Evolutionary conservation across 345 rosid genomes (phyloP), one percentile per base, ranked within the genome.

Genomic region (Ceriops tagal): DNA sequence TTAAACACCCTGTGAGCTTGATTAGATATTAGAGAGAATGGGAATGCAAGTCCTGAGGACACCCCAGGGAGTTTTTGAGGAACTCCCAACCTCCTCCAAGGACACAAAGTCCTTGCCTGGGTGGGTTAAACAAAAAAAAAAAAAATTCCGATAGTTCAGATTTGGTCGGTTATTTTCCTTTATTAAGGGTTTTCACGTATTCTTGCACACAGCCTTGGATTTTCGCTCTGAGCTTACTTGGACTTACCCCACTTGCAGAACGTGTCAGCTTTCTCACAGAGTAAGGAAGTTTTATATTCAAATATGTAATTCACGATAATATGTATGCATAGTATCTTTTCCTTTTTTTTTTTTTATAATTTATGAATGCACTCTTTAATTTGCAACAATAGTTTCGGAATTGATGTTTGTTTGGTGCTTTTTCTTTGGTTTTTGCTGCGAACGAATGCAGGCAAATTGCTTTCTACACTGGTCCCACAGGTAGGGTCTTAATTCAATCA

Each of bases 211-310:
- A 91, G 98, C 84, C 92, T 5, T 89, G 92, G 89, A 61, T 93
- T n/a, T 93, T 93, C 75, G 96, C 79, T 49, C 74, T 93, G 76
- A 91, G 97, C 83, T 80, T 93, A 73, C 87, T 87, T 9, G 98
- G 96, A 43, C 81, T 89, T 31, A 83, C 88, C 32, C 95, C 97
- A 53, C 86, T 93, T 9, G 98, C 97, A 2, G 97, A 93, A 71
- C 87, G 98, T 58, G 86, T 93, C 79, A 89, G 98, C 85, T 93
- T 91, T 75, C 77, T 91, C 69, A 93, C 98, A 3, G 98, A 89
- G 98, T 93, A 88, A 86, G 92, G 3, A 26, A 9, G 9, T 56
- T 34, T 62, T 3, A 21, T 9, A 21, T 13, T 64, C 0, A 47
- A 9, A 52, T 5, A 16, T 18, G 11, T 32, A 9, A 18, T 21